Evolutionary conservation across 106 monocot species (phyloP).

Genomic region (Alisma plantagoaquatica): DNA sequence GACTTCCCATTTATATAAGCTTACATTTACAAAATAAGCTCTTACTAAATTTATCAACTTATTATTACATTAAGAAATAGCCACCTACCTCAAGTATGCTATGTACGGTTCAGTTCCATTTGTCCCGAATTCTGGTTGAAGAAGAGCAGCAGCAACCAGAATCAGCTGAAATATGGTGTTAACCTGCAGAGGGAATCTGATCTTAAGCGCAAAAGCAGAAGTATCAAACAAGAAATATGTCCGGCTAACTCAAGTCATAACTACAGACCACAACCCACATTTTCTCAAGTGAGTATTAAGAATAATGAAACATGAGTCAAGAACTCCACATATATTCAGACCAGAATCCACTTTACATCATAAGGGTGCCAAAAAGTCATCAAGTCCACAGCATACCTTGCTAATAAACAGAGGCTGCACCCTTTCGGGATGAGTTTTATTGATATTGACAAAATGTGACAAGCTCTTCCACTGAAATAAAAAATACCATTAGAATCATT

Average conservation of each 20-base stretch:
- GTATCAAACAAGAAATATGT: not conserved
- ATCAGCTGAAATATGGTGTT: slow-evolving; percentile 83
- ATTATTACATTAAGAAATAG: no score
- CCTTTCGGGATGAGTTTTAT: slow-evolving; percentile 50
- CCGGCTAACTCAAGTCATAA: no score
- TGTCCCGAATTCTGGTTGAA: slow-evolving; percentile 84
- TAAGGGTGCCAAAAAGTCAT: no score
- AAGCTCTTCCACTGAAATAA: slow-evolving; percentile 69
- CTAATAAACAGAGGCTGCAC: slow-evolving; percentile 92
- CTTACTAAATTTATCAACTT: no score
- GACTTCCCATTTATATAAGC: no score
- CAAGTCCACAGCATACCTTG: no score
- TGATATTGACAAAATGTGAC: slow-evolving; percentile 73
- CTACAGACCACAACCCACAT: no score
- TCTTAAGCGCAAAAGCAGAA: not conserved
- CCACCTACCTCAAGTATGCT: slow-evolving; percentile 70
- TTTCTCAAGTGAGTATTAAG: no score
- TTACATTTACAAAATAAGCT: no score
- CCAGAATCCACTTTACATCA: no score
- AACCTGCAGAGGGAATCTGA: slow-evolving; percentile 37
- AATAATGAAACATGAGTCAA: no score
- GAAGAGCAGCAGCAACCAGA: slow-evolving; percentile 82
- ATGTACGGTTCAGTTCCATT: slow-evolving; percentile 53
- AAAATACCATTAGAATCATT: not conserved
- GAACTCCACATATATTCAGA: no score